Percentiles rank a stretch among this genome's conserved stretches.
Conservation (phyloP, 2,329 filamentous ascomycete genomes). For the Fusarium kyushuense region DNA sequence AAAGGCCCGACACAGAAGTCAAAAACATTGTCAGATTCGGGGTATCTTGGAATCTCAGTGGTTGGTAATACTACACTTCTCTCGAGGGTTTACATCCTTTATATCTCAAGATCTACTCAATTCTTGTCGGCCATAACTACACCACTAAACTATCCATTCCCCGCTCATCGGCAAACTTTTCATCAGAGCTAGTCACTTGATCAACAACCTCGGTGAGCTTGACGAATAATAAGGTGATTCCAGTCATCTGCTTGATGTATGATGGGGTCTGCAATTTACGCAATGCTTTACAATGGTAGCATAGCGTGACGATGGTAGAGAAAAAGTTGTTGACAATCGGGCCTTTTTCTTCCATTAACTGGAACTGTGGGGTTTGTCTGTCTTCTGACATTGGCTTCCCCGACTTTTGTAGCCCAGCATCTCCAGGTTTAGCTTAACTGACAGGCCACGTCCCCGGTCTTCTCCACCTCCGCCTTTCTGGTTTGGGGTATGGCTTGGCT, state of each 20-base stretch:
- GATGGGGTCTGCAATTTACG: background rate
- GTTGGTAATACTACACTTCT: background rate
- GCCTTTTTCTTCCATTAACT: constrained; percentile 13
- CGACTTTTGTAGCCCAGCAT: background rate
- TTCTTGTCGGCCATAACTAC: background rate
- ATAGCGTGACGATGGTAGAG: background rate
- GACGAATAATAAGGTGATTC: background rate
- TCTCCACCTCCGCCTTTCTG: constrained; percentile 20
- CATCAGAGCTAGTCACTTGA: background rate
- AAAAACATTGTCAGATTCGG: constrained; percentile 1
- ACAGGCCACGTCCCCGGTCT: constrained; percentile 11
- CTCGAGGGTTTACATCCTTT: background rate
- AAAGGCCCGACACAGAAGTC: background rate
- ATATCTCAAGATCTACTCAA: background rate
- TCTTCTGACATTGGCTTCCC: constrained; percentile 1
- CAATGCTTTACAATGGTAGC: constrained; percentile 9
- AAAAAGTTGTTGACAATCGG: constrained; percentile 5
- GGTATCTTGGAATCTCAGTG: background rate
- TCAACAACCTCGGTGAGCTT: background rate
- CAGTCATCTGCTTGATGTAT: background rate
- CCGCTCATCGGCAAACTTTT: constrained; percentile 6
- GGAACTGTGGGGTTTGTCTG: background rate
- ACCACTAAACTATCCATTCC: background rate
- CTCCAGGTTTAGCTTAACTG: background rate
- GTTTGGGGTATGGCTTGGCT: background rate